phyloP scores from a whole-genome alignment of 495 filamentous ascomycete species.

The Penicillium roqueforti region DNA sequence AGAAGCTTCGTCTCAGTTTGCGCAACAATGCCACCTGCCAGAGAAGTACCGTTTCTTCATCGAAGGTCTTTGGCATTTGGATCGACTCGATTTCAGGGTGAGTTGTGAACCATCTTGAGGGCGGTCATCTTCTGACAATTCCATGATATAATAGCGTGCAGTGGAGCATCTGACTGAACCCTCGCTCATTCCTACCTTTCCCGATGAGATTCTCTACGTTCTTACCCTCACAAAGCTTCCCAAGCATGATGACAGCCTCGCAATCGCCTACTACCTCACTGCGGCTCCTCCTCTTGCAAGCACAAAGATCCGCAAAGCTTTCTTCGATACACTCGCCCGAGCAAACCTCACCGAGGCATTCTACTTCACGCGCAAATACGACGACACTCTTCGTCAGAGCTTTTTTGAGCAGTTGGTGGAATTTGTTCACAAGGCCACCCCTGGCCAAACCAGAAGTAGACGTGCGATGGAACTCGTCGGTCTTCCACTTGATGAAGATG shows the following conservation, averaged over 20 bases:
- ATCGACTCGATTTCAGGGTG: conserved; percentile 63
- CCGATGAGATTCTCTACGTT: conserved; percentile 70
- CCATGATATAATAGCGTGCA: conserved; percentile 48
- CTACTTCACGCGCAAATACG: conserved; percentile 62
- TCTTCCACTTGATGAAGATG: conserved; percentile 60
- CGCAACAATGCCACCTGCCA: conserved; percentile 56
- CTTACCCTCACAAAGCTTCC: conserved; percentile 58
- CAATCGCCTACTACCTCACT: conserved; percentile 73
- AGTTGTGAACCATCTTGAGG: conserved; percentile 2
- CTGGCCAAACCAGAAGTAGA: conserved; percentile 44
- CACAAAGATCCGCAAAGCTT: conserved; percentile 52
- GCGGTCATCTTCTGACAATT: conserved; percentile 1
- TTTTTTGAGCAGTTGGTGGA: conserved; percentile 66
- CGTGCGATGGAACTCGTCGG: conserved; percentile 66
- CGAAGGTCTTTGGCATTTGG: conserved; percentile 76
- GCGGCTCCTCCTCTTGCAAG: conserved; percentile 61
- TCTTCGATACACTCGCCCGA: conserved; percentile 64
- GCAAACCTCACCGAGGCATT: conserved; percentile 68
- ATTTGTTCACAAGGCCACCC: conserved; percentile 49
- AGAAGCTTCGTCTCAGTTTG: conserved; percentile 48
- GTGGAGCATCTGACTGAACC: conserved; percentile 71
- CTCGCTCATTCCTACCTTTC: conserved; percentile 70
- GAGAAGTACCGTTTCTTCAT: conserved; percentile 70
- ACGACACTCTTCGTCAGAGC: conserved; percentile 53
- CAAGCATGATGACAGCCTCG: conserved; percentile 57